Evolutionary conservation across 306 rosid species (phyloP), one percentile per base, ranked within the genome.

Genomic region (Phaseolus lunatus): DNA sequence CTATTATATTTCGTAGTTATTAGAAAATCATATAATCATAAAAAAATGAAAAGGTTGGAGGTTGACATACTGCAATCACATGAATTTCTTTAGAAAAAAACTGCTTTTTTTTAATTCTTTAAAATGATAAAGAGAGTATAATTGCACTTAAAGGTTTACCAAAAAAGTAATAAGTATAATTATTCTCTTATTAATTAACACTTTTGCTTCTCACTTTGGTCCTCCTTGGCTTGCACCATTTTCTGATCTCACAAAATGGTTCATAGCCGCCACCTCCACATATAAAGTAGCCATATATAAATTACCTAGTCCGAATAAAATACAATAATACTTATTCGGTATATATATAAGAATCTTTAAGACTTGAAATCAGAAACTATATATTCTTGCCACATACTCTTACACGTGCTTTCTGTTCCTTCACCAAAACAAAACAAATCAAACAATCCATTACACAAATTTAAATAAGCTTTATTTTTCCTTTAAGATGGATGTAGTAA

Each of bases 241-340:
- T n/a, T 74, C 74, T 50, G 59, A 61, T 73, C 33, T 37, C 62
- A 73, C 47, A 78, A 73, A 77, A 67, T 9, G 9, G 13, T 57
- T 41, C 68, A 72, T 70, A 81, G 88, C 85, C 84, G 85, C 83
- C 88, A 78, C 64, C 84, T n/a, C 85, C 85, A 85, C 76, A 78
- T 67, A 56, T 78, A 85, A 85, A 81, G 85, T n/a, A 49, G 45
- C 27, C 76, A 12, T 54, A 12, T 54, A 78, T 73, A 82, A 64
- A 82, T 71, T 70, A 39, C 85, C 75, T 82, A 70, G 37, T 76
- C 69, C 70, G 53, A 70, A 76, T 82, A 61, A 73, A 73, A 72
- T 67, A 44, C 48, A 39, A n/a, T 4, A 39, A 67, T 68, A 73
- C 27, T 50, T 43, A 80, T 77, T 58, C 52, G 45, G 37, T 67